Conservation (phyloP, 257 asterid species). For the Solanum chilense region DNA sequence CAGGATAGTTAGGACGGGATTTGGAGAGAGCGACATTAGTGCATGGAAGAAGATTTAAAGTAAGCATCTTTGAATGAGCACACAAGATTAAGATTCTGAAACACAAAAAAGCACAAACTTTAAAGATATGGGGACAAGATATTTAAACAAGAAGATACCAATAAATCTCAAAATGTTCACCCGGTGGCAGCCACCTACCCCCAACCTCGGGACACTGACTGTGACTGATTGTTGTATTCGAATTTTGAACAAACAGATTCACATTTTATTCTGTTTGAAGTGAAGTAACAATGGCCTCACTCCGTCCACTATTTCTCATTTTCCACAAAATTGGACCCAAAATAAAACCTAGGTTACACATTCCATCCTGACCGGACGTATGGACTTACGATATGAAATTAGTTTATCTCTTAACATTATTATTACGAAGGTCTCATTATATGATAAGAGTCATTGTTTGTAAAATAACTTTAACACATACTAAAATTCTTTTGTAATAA, state of each 20-base stretch:
- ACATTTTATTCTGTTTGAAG: not conserved
- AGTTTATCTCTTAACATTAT: accelerated
- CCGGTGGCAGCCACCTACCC: not conserved
- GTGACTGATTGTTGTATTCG: not conserved
- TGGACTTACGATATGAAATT: too few relatives aligned
- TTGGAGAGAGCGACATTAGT: constrained; percentile 47
- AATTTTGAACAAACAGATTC: not conserved
- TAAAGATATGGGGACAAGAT: not conserved
- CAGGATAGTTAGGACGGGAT: constrained; percentile 5
- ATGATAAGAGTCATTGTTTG: too few relatives aligned
- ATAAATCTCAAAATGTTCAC: not conserved
- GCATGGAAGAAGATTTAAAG: constrained; percentile 57
- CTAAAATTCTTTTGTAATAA: too few relatives aligned
- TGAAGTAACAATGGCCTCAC: not conserved
- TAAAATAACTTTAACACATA: too few relatives aligned
- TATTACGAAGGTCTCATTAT: not conserved
- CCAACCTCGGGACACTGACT: not conserved
- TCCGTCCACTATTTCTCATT: not conserved
- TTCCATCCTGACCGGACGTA: accelerated
- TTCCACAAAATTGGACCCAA: not conserved
- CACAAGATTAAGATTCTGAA: not conserved
- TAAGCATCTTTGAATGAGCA: constrained; percentile 32
- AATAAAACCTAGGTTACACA: not conserved
- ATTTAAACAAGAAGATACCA: not conserved
- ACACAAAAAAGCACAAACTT: not conserved